Base-by-base conservation (phyloP, 2,329 filamentous ascomycete species). In the Chaetomiaceae sp. region DNA sequence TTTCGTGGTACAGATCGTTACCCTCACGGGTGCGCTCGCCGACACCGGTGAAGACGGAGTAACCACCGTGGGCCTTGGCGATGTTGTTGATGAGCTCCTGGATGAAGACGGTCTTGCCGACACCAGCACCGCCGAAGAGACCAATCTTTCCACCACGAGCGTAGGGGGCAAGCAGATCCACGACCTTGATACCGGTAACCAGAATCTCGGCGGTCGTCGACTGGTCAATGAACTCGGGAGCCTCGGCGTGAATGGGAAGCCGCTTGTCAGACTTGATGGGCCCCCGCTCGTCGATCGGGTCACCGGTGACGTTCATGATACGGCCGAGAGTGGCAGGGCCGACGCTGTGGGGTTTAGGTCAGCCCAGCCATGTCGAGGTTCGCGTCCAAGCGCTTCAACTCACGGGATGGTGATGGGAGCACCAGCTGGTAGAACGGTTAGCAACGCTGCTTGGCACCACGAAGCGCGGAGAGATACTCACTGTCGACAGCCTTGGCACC, bases 41-140 rank as follows among this genome's bases (percentile, higher is more conserved):
- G 79, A 99, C 94, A 92, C 94, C 94, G 73, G 91, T 96, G 88
- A 99, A 99, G 75, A 99, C 94, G 66, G 94, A 99, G 89, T 95
- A 99, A 95, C 94, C 94, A 95, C 94, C 94, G 83, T 99, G 94
- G 68, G 94, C 94, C 86, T 97, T 97, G 80, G 94, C 94, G 73
- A 99, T 97, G 88, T 99, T 99, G 91, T 99, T 99, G 82, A 99
- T 99, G 74, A 99, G 81, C 82, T 99, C 94, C 85, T 99, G 94
- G 77, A 99, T 99, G 84, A 97, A 99, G 75, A 99, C 94, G 75
- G 94, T 99, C 88, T 99, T 99, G 78, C 94, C 94, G 83, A 99
- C 94, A 95, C 94, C 94, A 70, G 94, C 94, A 92, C 94, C 94
- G 80, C 94, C 94, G 81, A 99, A 99, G 68, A 99, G 91, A 89